phyloP scores from a whole-genome alignment of 257 asterid genomes.

The Verbascum thapsus region DNA sequence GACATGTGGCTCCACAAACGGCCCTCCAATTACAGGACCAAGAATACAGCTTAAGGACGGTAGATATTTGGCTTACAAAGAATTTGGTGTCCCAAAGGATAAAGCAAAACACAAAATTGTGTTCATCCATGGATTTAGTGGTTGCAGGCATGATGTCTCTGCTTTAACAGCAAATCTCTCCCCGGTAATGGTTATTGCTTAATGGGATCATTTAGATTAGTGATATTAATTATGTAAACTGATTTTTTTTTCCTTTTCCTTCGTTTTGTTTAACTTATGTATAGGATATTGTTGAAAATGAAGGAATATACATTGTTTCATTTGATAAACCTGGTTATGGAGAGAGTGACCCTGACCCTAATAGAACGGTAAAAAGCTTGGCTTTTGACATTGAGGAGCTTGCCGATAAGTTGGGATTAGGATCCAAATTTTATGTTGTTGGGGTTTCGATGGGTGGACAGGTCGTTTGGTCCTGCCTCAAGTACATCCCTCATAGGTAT shows the following conservation, averaged over 20 bases:
- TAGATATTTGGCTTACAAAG: slow-evolving; percentile 75
- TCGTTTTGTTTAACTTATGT: neutral
- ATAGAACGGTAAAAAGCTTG: slow-evolving; percentile 45
- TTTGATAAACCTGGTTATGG: slow-evolving; percentile 92
- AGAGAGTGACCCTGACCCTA: slow-evolving; percentile 82
- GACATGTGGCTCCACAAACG: slow-evolving; percentile 60
- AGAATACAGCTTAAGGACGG: slow-evolving; percentile 80
- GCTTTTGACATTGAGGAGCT: slow-evolving; percentile 79
- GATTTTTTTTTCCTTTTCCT: neutral
- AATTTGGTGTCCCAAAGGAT: slow-evolving; percentile 65
- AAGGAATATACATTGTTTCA: slow-evolving; percentile 66
- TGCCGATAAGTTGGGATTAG: slow-evolving; percentile 79
- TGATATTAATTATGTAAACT: neutral
- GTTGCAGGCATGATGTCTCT: slow-evolving; percentile 49
- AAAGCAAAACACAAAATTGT: slow-evolving; percentile 57
- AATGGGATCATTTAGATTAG: slow-evolving; percentile 21
- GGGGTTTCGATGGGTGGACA: slow-evolving; percentile 90
- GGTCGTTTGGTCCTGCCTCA: slow-evolving; percentile 76
- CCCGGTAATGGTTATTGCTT: slow-evolving; percentile 38
- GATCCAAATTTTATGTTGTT: slow-evolving; percentile 64
- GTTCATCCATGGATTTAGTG: slow-evolving; percentile 61
- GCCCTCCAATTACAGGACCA: slow-evolving; percentile 67
- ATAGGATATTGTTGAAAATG: slow-evolving; percentile 61
- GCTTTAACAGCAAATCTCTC: slow-evolving; percentile 48
- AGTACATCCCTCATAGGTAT: slow-evolving; percentile 86